Evolutionary conservation across 2,329 filamentous ascomycete species (phyloP), one percentile per base, ranked within the genome.

Genomic region (Arthrinium phaeospermum): DNA sequence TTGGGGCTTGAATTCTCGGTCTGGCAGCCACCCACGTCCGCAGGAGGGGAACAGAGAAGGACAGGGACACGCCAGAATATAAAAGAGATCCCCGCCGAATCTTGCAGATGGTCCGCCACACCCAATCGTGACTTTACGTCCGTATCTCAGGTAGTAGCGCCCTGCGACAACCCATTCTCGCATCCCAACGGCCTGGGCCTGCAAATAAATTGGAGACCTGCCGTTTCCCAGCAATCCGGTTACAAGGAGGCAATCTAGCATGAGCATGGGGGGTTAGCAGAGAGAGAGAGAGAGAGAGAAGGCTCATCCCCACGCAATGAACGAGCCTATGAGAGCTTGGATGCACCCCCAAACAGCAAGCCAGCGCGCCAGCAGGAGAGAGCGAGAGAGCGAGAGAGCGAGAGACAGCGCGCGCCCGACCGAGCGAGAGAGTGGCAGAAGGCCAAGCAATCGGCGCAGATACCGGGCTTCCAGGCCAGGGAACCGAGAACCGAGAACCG

Each of bases 41-140:
- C 13, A 22, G 34, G 57, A 61, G 57, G 30, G 57, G 57, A 22
- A 14, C 22, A 34, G 10, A 64, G 34, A 41, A 64, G 57, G 57
- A 64, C 57, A 53, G 47, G 47, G 46, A 51, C 47, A 45, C 47
- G 68, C 68, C 46, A 70, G 83, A 82, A 69, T 91, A 72, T 61
- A 72, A 73, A 64, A 64, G 57, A 70, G 70, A 72, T 73, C 70
- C 72, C 72, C 72, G 47, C 72, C 72, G 68, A 70, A 73, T 73
- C 72, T 73, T 76, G 76, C 71, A 75, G 69, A 72, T 67, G 69
- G 73, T 72, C 76, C 75, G 73, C 77, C 75, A 74, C 75, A 76
- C 71, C 73, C 73, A 70, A 73, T 73, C 69, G 75, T 71, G 69
- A 34, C 67, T 77, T 78, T 78, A 78, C 77, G 77, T 74, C 74